Evolutionary conservation across 768 basidiomycete species (phyloP), one percentile per base, ranked within the genome.

Genomic region (Tulasnella sp.): DNA sequence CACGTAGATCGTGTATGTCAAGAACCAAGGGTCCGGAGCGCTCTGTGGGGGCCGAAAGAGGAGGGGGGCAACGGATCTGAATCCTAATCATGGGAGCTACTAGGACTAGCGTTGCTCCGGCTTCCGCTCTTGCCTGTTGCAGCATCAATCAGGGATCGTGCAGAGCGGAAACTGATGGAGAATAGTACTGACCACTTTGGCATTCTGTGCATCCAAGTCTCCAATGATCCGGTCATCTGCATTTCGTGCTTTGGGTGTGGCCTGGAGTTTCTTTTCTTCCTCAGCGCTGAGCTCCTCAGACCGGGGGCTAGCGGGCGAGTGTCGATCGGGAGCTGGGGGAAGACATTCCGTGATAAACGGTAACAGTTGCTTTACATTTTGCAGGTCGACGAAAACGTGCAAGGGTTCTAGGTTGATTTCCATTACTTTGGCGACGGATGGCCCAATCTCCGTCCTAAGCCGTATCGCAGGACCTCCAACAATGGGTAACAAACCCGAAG

Each of bases 371-470:
- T 83, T 82, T 8, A 83, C 84, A 82, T 82, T 85, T 81, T 80
- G 86, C 83, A 94, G 85, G 83, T 97, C 94, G 38, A 94, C 75
- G 83, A 95, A 94, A n/a, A 93, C 58, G 82, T 96, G 95, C 14
- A 97, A 82, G 14, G 95, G 92, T 14, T 81, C 80, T 12, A 84
- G 34, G 14, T 82, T 79, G 46, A 71, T 1, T 68, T 68, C 62
- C 31, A 68, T 31, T 16, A 68, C 62, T 31, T 68, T 85, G 34
- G 62, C 27, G 12, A 68, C 62, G n/a, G 62, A 27, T 27, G 62
- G 62, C 5, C 62, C 62, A n/a, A 68, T 27, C n/a, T 68, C 62
- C 62, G 62, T 68, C 27, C 62, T 68, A 1, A 68, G 7, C 8
- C 62, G 62, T 27, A 68, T 68, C 62, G 62, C 62, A 4, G 62